These are phyloP conservation scores for Chlamydomonas incerta DNA, from an alignment of 139 green algal species.

Conservation along the genomic window DNA sequence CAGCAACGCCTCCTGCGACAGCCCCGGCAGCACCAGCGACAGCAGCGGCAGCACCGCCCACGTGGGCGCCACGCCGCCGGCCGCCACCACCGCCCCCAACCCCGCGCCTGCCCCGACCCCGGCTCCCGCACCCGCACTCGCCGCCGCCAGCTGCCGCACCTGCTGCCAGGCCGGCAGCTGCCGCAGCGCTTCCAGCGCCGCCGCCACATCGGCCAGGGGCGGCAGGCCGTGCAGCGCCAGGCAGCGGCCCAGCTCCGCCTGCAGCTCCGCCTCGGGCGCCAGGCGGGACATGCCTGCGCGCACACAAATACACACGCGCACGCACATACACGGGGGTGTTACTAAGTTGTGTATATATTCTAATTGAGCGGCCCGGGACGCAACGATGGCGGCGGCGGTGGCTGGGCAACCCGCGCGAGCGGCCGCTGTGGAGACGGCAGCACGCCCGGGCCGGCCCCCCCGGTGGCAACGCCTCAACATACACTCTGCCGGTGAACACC, in stretches of 20 bases:
- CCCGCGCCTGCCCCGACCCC: neutral
- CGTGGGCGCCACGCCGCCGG: neutral
- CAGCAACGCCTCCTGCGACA: conserved; percentile 21
- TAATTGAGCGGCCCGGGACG: no score
- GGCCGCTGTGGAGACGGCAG: no score
- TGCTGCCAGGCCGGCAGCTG: conserved; percentile 1
- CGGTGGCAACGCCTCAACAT: no score
- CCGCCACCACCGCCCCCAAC: neutral
- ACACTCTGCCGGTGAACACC: no score
- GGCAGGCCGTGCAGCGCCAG: conserved; percentile 24
- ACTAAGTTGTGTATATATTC: no score
- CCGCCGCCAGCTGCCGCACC: neutral
- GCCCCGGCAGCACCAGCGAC: conserved; percentile 18
- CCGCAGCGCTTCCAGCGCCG: neutral
- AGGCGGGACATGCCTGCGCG: neutral
- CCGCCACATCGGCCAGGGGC: neutral
- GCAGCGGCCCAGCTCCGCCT: neutral
- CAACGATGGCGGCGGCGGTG: no score
- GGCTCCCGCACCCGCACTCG: neutral
- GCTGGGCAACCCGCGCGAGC: no score
- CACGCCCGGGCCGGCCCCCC: no score
- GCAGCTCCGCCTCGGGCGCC: conserved; percentile 3
- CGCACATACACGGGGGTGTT: no score
- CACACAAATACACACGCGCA: no score
- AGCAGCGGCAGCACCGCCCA: conserved; percentile 44